Percentiles rank a stretch among this genome's conserved stretches.
phyloP scores from a whole-genome alignment of 192 early-diverging fungal species.

The Cetraspora pellucida region DNA sequence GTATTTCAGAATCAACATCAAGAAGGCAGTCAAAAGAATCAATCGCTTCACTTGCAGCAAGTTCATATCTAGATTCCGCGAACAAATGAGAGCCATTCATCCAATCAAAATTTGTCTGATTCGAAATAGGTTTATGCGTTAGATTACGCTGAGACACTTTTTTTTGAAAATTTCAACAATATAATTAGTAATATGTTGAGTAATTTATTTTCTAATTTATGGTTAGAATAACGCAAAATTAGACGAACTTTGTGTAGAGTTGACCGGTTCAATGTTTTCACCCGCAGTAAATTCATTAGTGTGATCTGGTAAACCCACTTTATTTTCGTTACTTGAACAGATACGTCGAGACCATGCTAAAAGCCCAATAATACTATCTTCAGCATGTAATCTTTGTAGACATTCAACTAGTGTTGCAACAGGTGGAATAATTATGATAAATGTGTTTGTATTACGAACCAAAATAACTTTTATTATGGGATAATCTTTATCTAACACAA shows the following conservation, averaged over 20 bases:
- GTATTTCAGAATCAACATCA: conserved; percentile 9
- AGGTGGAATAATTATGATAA: too few relatives aligned
- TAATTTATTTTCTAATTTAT: neutral
- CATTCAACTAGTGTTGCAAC: conserved; percentile 35
- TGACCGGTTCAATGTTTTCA: neutral
- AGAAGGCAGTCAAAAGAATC: conserved; percentile 6
- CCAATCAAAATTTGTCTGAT: conserved; percentile 5
- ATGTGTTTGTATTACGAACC: too few relatives aligned
- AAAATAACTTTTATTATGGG: too few relatives aligned
- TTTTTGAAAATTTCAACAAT: too few relatives aligned
- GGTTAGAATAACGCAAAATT: neutral
- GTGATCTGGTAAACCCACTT: neutral
- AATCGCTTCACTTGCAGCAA: conserved; percentile 1
- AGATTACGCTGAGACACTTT: neutral
- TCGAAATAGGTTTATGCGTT: neutral
- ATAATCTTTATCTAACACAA: neutral
- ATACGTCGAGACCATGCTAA: conserved; percentile 42
- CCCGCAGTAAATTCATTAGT: neutral
- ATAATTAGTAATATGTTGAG: too few relatives aligned
- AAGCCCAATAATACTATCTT: conserved; percentile 46
- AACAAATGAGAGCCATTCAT: conserved; percentile 8
- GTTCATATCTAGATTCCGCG: conserved; percentile 26
- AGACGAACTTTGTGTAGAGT: neutral
- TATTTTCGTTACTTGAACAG: neutral
- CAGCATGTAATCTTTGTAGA: conserved; percentile 31